phyloP scores from a whole-genome alignment of 2,329 filamentous ascomycete genomes.

The Botrytis porri region DNA sequence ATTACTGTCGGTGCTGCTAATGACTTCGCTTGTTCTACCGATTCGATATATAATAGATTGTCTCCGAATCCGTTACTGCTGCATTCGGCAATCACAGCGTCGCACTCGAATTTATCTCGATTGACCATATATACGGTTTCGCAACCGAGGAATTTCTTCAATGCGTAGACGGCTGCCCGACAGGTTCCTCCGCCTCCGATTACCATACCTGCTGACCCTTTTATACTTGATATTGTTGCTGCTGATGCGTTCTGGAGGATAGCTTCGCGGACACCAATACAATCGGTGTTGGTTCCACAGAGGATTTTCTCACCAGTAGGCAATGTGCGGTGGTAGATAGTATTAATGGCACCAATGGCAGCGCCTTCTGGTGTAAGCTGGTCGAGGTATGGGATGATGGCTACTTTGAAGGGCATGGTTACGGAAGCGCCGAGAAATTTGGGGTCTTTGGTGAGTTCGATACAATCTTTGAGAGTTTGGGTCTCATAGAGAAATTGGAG shows the following conservation, averaged over 20 bases:
- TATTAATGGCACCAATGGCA: constrained; percentile 77
- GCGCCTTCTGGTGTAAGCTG: constrained; percentile 69
- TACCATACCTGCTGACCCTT: constrained; percentile 64
- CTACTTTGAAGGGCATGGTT: constrained; percentile 82
- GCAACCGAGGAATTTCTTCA: constrained; percentile 66
- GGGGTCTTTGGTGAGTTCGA: constrained; percentile 52
- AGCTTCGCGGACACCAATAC: constrained; percentile 71
- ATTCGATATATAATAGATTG: constrained; percentile 58
- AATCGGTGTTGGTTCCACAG: constrained; percentile 79
- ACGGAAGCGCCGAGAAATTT: constrained; percentile 67
- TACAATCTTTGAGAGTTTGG: constrained; percentile 47
- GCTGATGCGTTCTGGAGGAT: constrained; percentile 57
- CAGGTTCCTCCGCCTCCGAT: constrained; percentile 77
- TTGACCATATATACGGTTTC: constrained; percentile 74
- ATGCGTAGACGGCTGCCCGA: constrained; percentile 72
- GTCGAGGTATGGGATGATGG: constrained; percentile 71
- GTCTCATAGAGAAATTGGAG: constrained; percentile 53
- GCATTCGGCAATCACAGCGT: constrained; percentile 64
- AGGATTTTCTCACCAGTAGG: constrained; percentile 40
- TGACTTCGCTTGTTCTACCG: constrained; percentile 55
- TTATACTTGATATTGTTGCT: constrained; percentile 46
- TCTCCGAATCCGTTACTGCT: constrained; percentile 56
- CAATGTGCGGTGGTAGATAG: constrained; percentile 61
- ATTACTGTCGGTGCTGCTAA: constrained; percentile 63
- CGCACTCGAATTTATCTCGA: constrained; percentile 65